Conservation (phyloP, 2,329 filamentous ascomycete genomes). For the Exophiala alcalophila region DNA sequence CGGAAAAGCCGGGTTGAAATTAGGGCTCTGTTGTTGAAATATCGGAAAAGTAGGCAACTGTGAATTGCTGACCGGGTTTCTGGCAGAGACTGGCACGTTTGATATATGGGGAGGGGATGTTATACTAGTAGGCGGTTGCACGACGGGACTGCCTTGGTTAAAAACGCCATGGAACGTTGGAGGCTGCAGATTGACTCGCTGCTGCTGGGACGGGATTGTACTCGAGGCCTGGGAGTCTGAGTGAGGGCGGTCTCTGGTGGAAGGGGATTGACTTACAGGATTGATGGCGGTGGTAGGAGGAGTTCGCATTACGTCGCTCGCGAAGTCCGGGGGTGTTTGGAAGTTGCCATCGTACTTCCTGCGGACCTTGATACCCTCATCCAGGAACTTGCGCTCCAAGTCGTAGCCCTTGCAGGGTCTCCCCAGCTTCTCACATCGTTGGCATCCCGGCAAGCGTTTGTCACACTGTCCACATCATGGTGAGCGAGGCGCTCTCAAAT, state of each 20-base stretch:
- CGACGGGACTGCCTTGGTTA: slow-evolving; percentile 7
- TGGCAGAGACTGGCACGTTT: not conserved
- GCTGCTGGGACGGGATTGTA: not conserved
- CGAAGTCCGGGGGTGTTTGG: slow-evolving; percentile 12
- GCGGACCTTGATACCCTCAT: slow-evolving; percentile 42
- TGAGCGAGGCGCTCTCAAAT: slow-evolving; percentile 7
- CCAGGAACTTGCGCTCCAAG: slow-evolving; percentile 44
- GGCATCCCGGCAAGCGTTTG: slow-evolving; percentile 40
- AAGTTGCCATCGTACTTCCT: slow-evolving; percentile 30
- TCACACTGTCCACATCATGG: slow-evolving; percentile 37
- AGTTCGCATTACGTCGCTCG: slow-evolving; percentile 4
- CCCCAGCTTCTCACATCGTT: slow-evolving; percentile 38
- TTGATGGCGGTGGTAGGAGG: slow-evolving; percentile 4
- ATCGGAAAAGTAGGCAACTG: slow-evolving; percentile 20
- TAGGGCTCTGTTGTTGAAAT: slow-evolving; percentile 7
- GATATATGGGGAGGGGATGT: slow-evolving; percentile 15
- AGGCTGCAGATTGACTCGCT: slow-evolving; percentile 6
- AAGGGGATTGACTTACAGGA: not conserved
- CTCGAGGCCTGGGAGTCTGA: not conserved
- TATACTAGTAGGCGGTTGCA: slow-evolving; percentile 14
- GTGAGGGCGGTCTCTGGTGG: too few species aligned
- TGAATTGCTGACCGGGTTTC: slow-evolving; percentile 8
- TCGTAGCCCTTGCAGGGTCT: slow-evolving; percentile 44
- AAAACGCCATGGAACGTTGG: slow-evolving; percentile 5
- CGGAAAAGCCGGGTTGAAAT: slow-evolving; percentile 11